Evolutionary conservation across 2,329 filamentous ascomycete species (phyloP), one percentile per base, ranked within the genome.

Genomic region (Pseudogymnoascus sp.): DNA sequence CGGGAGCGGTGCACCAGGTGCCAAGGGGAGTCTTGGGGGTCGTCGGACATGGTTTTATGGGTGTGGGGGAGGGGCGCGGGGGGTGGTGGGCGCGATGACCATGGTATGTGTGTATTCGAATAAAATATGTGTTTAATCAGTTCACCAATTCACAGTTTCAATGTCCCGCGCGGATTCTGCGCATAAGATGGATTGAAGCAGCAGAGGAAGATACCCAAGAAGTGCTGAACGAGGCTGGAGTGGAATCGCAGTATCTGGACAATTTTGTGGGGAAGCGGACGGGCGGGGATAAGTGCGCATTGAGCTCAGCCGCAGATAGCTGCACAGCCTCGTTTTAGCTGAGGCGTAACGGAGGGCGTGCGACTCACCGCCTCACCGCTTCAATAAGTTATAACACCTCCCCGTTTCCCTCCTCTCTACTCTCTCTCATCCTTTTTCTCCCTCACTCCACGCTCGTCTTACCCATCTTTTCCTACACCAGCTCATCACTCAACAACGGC

Each of bases 1-100:
- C 67, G 66, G 5, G 61, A 65, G n/a, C 64, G 60, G 39, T 69
- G 68, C 68, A 51, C 45, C 1, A 51, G 21, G 23, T 51, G 45
- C 45, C 45, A 51, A 29, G 45, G 45, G 23, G 45, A 29, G 45
- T 51, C 45, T 51, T 51, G 45, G 45, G 23, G 3, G 45, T 51
- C 45, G 45, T 51, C 45, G 23, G 45, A 14, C 45, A 51, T 51
- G 7, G 2, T 51, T 51, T 51, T 51, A 51, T 51, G 23, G 14
- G 23, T 29, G 14, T 29, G 23, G 23, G 21, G 23, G 45, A 26
- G 45, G 14, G 14, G 45, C 45, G 14, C 23, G 23, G 45, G 45
- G n/a, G 45, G 23, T 51, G 21, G 23, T 51, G 21, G 45, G 7
- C 12, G 12, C 21, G 23, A 51, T 29, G 45, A 51, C 45, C 45